These are phyloP conservation scores for Phytophthora colocasiae DNA, from an alignment of 352 stramenopile genomes.

Conservation along the genomic window DNA sequence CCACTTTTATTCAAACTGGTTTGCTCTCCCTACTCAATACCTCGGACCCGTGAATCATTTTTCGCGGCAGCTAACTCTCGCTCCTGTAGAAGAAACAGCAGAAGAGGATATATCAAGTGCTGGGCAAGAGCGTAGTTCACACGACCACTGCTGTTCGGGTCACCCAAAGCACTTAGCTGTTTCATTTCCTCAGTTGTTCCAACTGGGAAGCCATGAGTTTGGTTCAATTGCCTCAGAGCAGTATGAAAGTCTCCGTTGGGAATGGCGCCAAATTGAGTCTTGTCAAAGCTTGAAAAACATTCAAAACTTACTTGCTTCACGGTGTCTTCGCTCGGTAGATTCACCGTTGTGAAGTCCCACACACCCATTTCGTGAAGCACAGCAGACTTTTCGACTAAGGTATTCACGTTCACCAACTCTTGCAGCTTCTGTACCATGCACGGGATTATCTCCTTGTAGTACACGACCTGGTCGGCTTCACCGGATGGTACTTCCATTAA, in stretches of 20 bases:
- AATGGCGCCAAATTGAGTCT: conserved; percentile 41
- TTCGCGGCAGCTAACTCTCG: conserved; percentile 16
- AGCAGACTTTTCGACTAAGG: conserved; percentile 35
- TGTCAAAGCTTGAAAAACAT: conserved; percentile 49
- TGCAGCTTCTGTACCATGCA: conserved; percentile 37
- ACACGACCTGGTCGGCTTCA: conserved; percentile 43
- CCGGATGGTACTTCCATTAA: conserved; percentile 31
- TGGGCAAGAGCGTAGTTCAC: conserved; percentile 71
- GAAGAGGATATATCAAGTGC: conserved; percentile 56
- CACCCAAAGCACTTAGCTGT: conserved; percentile 47
- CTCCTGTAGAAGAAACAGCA: conserved; percentile 48
- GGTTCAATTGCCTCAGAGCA: conserved; percentile 33
- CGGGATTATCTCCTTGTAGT: conserved; percentile 51
- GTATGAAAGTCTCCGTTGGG: conserved; percentile 43
- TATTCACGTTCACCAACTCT: conserved; percentile 40
- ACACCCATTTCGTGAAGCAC: conserved; percentile 31
- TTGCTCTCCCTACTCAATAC: background rate
- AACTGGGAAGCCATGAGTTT: conserved; percentile 31
- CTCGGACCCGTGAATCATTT: conserved; percentile 4
- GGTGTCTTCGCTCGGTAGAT: conserved; percentile 35
- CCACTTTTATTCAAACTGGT: background rate
- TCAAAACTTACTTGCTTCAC: conserved; percentile 42
- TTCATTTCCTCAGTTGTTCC: conserved; percentile 29
- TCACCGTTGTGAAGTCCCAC: conserved; percentile 18
- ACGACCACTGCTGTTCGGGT: conserved; percentile 54